phyloP scores from a whole-genome alignment of 257 asterid genomes.

The Solanum appendiculatum region DNA sequence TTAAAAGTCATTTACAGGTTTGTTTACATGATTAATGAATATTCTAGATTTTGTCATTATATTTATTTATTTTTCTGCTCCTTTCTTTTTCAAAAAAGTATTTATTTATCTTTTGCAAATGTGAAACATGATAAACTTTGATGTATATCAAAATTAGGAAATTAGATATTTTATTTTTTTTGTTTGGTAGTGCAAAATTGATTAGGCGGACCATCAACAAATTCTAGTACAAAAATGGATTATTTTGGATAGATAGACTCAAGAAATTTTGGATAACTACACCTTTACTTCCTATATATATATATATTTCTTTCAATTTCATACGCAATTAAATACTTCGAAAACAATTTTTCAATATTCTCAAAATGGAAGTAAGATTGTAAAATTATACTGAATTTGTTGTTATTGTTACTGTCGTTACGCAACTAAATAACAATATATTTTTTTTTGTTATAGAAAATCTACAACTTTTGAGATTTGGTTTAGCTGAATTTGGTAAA shows the following conservation, averaged over 20 bases:
- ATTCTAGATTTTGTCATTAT: not conserved
- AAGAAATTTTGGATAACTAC: not conserved
- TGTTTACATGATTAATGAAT: not conserved
- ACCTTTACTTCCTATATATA: not conserved
- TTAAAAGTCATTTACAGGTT: constrained; percentile 70
- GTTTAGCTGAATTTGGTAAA: not conserved
- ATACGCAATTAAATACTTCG: not conserved
- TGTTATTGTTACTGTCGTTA: not conserved
- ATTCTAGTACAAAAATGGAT: not conserved
- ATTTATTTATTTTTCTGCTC: not conserved
- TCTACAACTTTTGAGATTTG: not conserved
- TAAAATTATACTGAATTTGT: not conserved
- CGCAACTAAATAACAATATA: not conserved
- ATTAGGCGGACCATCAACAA: not conserved
- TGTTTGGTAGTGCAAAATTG: not conserved
- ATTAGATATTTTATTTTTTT: not conserved
- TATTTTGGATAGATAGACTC: not conserved
- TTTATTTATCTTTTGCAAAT: not conserved
- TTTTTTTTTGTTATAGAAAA: not conserved
- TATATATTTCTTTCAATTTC: not conserved
- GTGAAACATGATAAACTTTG: not conserved
- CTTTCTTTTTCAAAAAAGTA: not conserved
- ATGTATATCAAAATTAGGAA: not conserved
- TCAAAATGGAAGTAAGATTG: not conserved
- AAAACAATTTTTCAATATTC: not conserved